phyloP scores from a whole-genome alignment of 2,329 filamentous ascomycete genomes.

The Endoconidiophora laricicola region DNA sequence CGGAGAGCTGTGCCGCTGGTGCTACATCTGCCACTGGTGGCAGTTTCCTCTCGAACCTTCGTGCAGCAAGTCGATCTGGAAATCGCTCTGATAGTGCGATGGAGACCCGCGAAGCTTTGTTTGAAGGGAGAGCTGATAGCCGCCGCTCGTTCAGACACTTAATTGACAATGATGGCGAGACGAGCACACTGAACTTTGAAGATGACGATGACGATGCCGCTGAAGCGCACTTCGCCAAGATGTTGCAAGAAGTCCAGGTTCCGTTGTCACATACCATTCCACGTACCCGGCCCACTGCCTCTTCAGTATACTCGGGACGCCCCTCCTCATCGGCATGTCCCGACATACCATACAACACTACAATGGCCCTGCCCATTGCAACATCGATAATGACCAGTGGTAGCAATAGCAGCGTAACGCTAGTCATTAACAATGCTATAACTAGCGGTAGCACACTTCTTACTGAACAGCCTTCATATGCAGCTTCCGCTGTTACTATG shows the following conservation, averaged over 20 bases:
- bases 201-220: slow-evolving; percentile 3
- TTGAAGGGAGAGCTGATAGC: neutral
- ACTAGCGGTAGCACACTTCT: neutral
- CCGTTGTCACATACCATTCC: neutral
- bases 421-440: neutral
- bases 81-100: neutral
- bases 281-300: neutral
- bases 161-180: neutral
- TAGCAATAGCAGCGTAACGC: neutral
- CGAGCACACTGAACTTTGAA: neutral
- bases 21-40: neutral
- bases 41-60: neutral
- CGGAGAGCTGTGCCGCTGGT: neutral
- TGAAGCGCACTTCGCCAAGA: slow-evolving; percentile 6
- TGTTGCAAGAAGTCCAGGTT: slow-evolving; percentile 1
- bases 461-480: neutral
- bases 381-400: slow-evolving; percentile 3
- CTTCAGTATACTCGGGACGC: neutral
- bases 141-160: neutral
- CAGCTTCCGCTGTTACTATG: slow-evolving; percentile 6
- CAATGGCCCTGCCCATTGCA: neutral
- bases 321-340: neutral
- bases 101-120: neutral
- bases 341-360: neutral
- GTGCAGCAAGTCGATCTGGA: neutral